Evolutionary conservation across 2,329 filamentous ascomycete genomes (phyloP).

Genomic region (Colletotrichum lini): DNA sequence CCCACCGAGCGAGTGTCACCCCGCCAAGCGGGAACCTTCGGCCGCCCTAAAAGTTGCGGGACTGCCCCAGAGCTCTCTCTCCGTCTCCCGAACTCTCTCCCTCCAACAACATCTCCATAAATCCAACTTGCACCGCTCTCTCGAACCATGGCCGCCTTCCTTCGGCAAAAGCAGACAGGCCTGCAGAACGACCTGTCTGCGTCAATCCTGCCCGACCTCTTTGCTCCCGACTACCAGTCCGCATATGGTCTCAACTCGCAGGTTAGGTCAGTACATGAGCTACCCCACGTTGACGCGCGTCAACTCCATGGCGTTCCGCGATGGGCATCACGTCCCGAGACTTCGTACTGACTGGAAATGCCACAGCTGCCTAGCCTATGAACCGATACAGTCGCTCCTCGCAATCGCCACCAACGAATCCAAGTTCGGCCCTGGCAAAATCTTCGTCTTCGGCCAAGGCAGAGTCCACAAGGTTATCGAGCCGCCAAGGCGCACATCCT

Average conservation of each 20-base stretch:
- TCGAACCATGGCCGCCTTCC: slow-evolving; percentile 68
- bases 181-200: slow-evolving; percentile 92
- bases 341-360: slow-evolving; percentile 45
- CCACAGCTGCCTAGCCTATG: slow-evolving; percentile 87
- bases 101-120: slow-evolving; percentile 36
- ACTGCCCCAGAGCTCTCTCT: neutral
- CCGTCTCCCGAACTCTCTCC: slow-evolving; percentile 8
- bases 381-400: slow-evolving; percentile 92
- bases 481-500: slow-evolving; percentile 80
- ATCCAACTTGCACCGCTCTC: slow-evolving; percentile 42
- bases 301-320: slow-evolving; percentile 3
- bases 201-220: slow-evolving; percentile 82
- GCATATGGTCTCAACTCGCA: slow-evolving; percentile 87
- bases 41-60: slow-evolving; percentile 34
- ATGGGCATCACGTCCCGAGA: neutral
- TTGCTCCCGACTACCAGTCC: slow-evolving; percentile 86
- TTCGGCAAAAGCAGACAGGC: slow-evolving; percentile 93
- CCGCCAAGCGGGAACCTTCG: slow-evolving; percentile 33
- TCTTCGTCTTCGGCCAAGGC: slow-evolving; percentile 89
- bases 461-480: slow-evolving; percentile 83
- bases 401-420: slow-evolving; percentile 92
- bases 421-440: slow-evolving; percentile 86
- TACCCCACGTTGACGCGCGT: slow-evolving; percentile 43
- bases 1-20: slow-evolving; percentile 23
- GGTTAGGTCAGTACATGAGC: slow-evolving; percentile 65